Evolutionary conservation across 73 alveolate genomes (phyloP).

Genomic region (Paraurostyla sp.): DNA sequence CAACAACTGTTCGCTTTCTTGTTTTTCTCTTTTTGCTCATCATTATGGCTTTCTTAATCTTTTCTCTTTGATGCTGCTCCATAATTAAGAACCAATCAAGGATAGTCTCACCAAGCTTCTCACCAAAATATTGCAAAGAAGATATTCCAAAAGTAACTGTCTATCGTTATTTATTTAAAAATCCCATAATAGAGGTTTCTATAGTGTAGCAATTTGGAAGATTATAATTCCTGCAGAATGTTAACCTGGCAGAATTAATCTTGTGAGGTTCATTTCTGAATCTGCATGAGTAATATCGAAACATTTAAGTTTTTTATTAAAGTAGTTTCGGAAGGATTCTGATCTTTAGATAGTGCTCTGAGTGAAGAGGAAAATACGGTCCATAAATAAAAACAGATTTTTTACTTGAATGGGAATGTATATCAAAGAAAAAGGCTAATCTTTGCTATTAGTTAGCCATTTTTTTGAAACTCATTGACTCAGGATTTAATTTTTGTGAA

Average conservation of each 20-base stretch:
- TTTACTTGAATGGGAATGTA: slow-evolving; percentile 77
- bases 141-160: slow-evolving; percentile 39
- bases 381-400: slow-evolving; percentile 70
- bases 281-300: slow-evolving; percentile 73
- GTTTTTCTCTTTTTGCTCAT: slow-evolving; percentile 56
- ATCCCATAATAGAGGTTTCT: slow-evolving; percentile 68
- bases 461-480: slow-evolving; percentile 5
- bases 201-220: slow-evolving; percentile 68
- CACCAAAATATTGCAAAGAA: slow-evolving; percentile 36
- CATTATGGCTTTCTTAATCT: slow-evolving; percentile 36
- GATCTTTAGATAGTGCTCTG: slow-evolving; percentile 46
- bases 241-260: slow-evolving; percentile 75
- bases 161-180: slow-evolving; percentile 36
- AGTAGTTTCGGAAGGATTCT: slow-evolving; percentile 61
- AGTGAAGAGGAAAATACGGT: slow-evolving; percentile 71
- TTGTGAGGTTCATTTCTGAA: slow-evolving; percentile 77
- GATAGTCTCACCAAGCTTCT: slow-evolving; percentile 20
- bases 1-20: slow-evolving; percentile 48
- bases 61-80: slow-evolving; percentile 50
- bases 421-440: slow-evolving; percentile 57
- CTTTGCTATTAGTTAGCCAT: slow-evolving; percentile 7
- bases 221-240: slow-evolving; percentile 76
- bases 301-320: slow-evolving; percentile 65
- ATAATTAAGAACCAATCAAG: slow-evolving; percentile 22
- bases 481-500: slow-evolving; percentile 29